A percentile compares a stretch with the other conserved stretches of the same genome.
Evolutionary conservation across 2,329 filamentous ascomycete species (phyloP).

Genomic region (Botrytis aclada): DNA sequence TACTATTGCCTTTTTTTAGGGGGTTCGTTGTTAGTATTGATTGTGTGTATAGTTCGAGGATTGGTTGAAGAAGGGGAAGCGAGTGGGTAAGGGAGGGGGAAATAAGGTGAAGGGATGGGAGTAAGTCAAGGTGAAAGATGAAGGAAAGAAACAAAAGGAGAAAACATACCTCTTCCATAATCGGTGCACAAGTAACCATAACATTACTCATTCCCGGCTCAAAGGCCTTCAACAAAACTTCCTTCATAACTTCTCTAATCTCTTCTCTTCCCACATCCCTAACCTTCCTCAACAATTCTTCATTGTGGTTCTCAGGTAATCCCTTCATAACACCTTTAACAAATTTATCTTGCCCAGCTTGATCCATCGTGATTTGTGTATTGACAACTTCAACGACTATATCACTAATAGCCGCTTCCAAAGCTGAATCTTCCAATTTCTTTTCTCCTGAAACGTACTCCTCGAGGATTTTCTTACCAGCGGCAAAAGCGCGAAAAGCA

Average conservation of each 20-base stretch:
- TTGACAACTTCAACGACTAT: conserved; percentile 86
- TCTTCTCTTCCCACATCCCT: conserved; percentile 72
- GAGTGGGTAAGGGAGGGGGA: background rate
- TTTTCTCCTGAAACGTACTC: conserved; percentile 69
- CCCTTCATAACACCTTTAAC: conserved; percentile 74
- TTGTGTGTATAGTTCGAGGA: background rate
- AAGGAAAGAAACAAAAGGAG: background rate
- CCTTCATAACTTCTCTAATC: conserved; percentile 69
- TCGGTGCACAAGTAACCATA: conserved; percentile 81
- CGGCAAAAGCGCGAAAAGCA: conserved; percentile 78
- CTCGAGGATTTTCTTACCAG: conserved; percentile 70
- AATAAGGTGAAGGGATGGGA: conserved; percentile 6
- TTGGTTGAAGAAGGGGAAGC: background rate
- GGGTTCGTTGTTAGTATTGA: conserved; percentile 7
- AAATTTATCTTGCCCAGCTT: conserved; percentile 80
- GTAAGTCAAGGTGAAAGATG: background rate
- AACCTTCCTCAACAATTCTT: conserved; percentile 72
- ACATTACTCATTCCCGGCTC: conserved; percentile 76
- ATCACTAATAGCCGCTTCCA: conserved; percentile 86
- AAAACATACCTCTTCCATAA: conserved; percentile 74
- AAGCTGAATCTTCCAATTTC: conserved; percentile 63
- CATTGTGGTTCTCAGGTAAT: conserved; percentile 73
- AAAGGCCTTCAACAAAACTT: conserved; percentile 78
- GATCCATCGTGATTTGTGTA: conserved; percentile 80
- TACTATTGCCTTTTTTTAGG: conserved; percentile 60